Evolutionary conservation across 2,329 filamentous ascomycete genomes (phyloP), one percentile per base, ranked within the genome.

Genomic region (Ascomycota sp.): DNA sequence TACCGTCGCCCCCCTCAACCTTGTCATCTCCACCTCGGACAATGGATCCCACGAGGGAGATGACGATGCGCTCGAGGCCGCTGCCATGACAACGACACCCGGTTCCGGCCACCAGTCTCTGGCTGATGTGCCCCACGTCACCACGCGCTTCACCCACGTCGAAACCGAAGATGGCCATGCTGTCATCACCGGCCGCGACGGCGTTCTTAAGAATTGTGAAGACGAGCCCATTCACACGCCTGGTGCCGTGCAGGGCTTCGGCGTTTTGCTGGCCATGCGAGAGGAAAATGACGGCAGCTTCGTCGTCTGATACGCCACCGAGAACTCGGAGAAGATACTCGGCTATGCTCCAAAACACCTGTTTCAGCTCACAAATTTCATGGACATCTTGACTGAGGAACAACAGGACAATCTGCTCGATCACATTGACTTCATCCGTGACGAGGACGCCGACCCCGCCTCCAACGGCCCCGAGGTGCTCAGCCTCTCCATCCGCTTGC

Each of bases 141-240:
- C 79, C 1, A 61, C 71, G 17, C 73, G 82, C 2, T 92, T 91
- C 52, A 77, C 74, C 39, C 80, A 93, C 44, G 59, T 78, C 4
- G 56, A 75, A 19, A 83, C 78, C 0, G 70, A 78, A 2, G 76
- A 72, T 11, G 82, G 82, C 0, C 81, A 93, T 52, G 71, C 76
- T 19, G 67, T 92, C 20, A 79, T 92, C 31, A 89, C 80, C 1
- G 82, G 82, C 5, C 65, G 76, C 32, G 72, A 81, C 31, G 75
- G 71, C 2, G 68, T 63, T 1, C 54, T 89, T 27, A 78, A 91
- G 45, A 66, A 71, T 30, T 93, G 83, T 44, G 83, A 93, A 48
- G 83, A 93, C 43, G 83, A 93, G 43, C 82, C 83, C 0, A 92
- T 93, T 19, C 81, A 86, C 38, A 75, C 82, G 1, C 83, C 83